Evolutionary conservation across 345 rosid genomes (phyloP), one percentile per base, ranked within the genome.

Genomic region (Punica granatum): DNA sequence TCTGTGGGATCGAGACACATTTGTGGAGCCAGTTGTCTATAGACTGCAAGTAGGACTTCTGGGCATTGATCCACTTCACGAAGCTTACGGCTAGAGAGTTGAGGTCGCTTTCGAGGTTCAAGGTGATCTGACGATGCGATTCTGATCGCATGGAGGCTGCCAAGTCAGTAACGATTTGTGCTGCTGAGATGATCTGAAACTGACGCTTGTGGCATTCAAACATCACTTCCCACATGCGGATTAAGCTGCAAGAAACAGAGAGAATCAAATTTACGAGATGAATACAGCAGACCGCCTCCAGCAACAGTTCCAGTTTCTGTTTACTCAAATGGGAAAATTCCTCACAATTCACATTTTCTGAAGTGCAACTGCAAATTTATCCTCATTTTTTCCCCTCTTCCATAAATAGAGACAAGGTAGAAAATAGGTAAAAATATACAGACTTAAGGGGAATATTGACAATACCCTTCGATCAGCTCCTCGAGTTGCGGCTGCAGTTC

Each of bases 401-500:
- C 60, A 54, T 11, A 25, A 25, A 25, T 10, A 25, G 60, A 4
- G 7, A 56, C 25, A 26, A n/a, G 30, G 30, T 28, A 13, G 26
- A 13, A 4, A 63, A 2, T 37, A 34, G 26, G 16, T 36, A 42
- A 12, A 39, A 34, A 33, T 19, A n/a, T 34, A 19, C 4, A 42
- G 18, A 36, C 9, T 48, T 48, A 21, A 28, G 59, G 60, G 41
- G 21, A 49, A 59, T 41, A 63, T 26, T 31, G 63, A 34, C 73
- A 73, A 36, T 83, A 94, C 99, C 98, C 99, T 75, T 85, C 83
- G 41, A 94, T 92, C 72, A 94, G 77, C 77, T 94, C 99, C 72
- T 94, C 99, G 6, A 94, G 92, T 71, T 94, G 99, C 35, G 98
- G 99, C 73, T 94, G 98, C 54, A 91, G 96, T 80, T 94, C 99